Conservation (phyloP, 768 basidiomycete species). For the Termitomyces sp. region DNA sequence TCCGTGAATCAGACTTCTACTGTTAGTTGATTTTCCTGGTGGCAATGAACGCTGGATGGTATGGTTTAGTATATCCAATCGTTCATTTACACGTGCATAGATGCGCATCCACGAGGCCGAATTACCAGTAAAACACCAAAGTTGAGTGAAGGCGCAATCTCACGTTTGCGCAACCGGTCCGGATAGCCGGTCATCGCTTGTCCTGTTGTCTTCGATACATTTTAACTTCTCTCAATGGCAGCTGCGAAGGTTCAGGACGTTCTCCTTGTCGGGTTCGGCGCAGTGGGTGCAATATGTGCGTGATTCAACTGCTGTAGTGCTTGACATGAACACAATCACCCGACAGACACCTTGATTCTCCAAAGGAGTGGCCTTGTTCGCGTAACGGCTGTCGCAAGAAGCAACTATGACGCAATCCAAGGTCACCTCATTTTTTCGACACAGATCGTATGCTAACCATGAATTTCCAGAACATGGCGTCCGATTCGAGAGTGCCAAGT, state of each 20-base stretch:
- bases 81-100: no score
- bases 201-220: not conserved
- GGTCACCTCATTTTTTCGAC: slow-evolving; percentile 22
- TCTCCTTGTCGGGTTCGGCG: slow-evolving; percentile 62
- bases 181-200: not conserved
- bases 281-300: slow-evolving; percentile 63
- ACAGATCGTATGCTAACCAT: not conserved
- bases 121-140: no score
- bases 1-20: no score
- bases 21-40: no score
- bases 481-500: slow-evolving; percentile 53
- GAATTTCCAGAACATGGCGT: slow-evolving; percentile 43
- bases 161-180: not conserved
- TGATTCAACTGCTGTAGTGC: not conserved
- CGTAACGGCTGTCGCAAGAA: slow-evolving; percentile 71
- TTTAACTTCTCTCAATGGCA: slow-evolving; percentile 2
- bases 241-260: slow-evolving; percentile 33
- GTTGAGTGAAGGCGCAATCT: no score
- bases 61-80: no score
- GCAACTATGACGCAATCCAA: slow-evolving; percentile 58
- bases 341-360: slow-evolving; percentile 51
- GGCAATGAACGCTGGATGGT: no score
- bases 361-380: slow-evolving; percentile 53
- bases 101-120: no score
- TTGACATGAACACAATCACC: not conserved